Evolutionary conservation across 176 grass and related monocot genomes (phyloP).

Genomic region (Olyra latifolia): DNA sequence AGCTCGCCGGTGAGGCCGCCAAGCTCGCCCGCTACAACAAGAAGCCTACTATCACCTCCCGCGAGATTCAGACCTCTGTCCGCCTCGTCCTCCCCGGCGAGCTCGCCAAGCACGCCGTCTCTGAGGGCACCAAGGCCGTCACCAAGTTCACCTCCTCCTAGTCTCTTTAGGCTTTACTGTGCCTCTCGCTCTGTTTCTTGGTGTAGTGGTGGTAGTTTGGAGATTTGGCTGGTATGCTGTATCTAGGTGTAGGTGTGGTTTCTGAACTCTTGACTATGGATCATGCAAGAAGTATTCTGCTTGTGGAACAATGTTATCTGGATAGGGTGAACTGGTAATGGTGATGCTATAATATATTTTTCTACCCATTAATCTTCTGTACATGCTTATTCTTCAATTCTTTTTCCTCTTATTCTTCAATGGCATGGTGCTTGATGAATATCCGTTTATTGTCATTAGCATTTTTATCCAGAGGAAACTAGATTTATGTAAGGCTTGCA

Average conservation of each 20-base stretch:
- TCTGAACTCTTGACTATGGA: too few species aligned
- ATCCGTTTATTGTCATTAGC: too few species aligned
- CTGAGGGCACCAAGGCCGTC: slow-evolving; percentile 68
- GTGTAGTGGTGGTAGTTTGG: too few species aligned
- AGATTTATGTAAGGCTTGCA: slow-evolving; percentile 68
- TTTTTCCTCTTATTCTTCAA: background rate
- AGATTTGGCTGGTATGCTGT: too few species aligned
- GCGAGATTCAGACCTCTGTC: slow-evolving; percentile 66
- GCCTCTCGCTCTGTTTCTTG: too few species aligned
- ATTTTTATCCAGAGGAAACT: slow-evolving; percentile 65
- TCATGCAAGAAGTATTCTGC: background rate
- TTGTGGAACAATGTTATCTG: background rate
- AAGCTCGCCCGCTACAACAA: slow-evolving; percentile 56
- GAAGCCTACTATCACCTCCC: slow-evolving; percentile 69
- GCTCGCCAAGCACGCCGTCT: slow-evolving; percentile 72
- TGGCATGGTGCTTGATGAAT: too few species aligned
- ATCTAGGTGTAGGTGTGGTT: too few species aligned
- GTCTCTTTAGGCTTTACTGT: too few species aligned
- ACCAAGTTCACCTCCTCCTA: slow-evolving; percentile 57
- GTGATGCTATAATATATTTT: too few species aligned
- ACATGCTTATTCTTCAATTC: background rate
- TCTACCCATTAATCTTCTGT: background rate
- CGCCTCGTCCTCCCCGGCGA: slow-evolving; percentile 56
- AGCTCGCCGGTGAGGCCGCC: slow-evolving; percentile 57
- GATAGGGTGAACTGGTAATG: background rate